Evolutionary conservation across 441 rosid genomes (phyloP).

Genomic region (Jatropha podagrica): DNA sequence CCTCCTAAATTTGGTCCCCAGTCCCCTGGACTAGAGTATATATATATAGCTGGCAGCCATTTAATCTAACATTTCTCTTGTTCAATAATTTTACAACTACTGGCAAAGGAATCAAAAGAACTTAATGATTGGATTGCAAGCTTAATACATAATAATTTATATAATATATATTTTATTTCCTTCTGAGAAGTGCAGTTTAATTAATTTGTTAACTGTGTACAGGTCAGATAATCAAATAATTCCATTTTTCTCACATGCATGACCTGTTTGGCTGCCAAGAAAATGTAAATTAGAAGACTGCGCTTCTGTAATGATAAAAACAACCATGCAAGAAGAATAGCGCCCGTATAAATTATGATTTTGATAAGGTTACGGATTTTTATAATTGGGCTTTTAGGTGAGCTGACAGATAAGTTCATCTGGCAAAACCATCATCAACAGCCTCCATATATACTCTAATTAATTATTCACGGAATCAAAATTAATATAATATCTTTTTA

Average conservation of each 20-base stretch:
- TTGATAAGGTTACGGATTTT: neutral
- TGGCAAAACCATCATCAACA: neutral
- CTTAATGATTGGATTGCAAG: neutral
- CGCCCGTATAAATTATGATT: neutral
- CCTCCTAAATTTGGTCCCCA: neutral
- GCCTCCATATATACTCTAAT: neutral
- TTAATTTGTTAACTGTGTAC: neutral
- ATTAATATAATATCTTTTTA: neutral
- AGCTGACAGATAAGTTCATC: neutral
- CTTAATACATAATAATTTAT: neutral
- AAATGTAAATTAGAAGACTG: constrained; percentile 10
- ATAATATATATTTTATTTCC: neutral
- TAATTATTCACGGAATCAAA: neutral
- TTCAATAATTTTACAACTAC: constrained; percentile 9
- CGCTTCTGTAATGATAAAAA: neutral
- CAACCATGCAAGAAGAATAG: too few relatives aligned
- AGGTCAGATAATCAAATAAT: neutral
- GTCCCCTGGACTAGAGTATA: neutral
- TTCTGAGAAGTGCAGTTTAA: neutral
- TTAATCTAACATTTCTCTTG: constrained; percentile 7
- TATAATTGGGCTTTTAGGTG: neutral
- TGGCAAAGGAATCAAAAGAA: neutral
- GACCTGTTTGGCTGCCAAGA: neutral
- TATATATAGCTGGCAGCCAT: constrained; percentile 16
- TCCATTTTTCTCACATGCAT: neutral